Conservation (phyloP, 345 rosid species). For the Lumnitzera racemosa region DNA sequence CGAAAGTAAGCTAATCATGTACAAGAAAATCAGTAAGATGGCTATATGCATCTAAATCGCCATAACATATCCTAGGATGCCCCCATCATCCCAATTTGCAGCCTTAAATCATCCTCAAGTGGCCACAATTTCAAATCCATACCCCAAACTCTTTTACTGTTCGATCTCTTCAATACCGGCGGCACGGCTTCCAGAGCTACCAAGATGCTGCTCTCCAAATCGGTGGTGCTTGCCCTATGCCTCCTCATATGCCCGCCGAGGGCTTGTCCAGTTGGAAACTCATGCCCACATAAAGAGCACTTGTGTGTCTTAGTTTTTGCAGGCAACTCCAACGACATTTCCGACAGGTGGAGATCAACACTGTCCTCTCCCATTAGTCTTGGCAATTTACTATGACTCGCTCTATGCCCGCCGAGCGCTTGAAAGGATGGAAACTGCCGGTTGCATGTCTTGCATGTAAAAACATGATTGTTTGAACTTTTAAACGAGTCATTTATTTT, state of each 20-base stretch:
- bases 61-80: too few species aligned
- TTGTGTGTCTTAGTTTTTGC: conserved; percentile 57
- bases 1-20: too few species aligned
- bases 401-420: conserved; percentile 89
- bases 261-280: conserved; percentile 80
- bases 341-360: neutral
- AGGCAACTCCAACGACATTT: conserved; percentile 10
- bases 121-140: conserved; percentile 72
- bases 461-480: conserved; percentile 26
- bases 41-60: too few species aligned
- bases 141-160: conserved; percentile 36
- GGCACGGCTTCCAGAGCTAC: conserved; percentile 10
- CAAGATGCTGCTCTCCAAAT: neutral
- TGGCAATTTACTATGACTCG: conserved; percentile 64
- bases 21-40: too few species aligned
- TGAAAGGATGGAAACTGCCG: conserved; percentile 68
- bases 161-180: conserved; percentile 58
- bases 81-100: conserved; percentile 38
- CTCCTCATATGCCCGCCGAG: conserved; percentile 96
- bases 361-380: conserved; percentile 18
- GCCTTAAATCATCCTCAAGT: conserved; percentile 45
- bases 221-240: conserved; percentile 32
- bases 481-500: neutral
- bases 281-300: conserved; percentile 82
- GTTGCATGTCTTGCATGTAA: conserved; percentile 81